These are phyloP conservation scores for Herpetomonas samuelpessoai DNA, from an alignment of 208 protist species.

Conservation along the genomic window DNA sequence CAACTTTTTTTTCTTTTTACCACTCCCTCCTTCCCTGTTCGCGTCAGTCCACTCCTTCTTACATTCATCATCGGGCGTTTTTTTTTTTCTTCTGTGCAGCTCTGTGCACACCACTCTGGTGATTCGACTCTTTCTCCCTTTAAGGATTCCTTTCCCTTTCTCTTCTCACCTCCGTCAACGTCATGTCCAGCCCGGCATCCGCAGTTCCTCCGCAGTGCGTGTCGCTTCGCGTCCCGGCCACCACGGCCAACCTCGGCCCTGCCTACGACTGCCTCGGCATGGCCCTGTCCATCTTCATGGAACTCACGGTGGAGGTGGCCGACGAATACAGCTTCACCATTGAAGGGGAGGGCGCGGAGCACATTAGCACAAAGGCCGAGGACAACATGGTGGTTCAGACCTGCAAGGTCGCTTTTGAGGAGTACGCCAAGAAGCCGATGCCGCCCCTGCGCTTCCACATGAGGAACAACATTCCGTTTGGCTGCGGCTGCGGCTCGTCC, in stretches of 20 bases:
- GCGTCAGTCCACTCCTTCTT: not conserved
- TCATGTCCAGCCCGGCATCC: not conserved
- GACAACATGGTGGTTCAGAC: conserved; percentile 88
- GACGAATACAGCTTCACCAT: conserved; percentile 73
- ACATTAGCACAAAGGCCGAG: conserved; percentile 48
- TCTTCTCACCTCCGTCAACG: not conserved
- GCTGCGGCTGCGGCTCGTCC: conserved; percentile 88
- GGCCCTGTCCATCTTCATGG: conserved; percentile 90
- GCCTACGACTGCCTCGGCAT: conserved; percentile 92
- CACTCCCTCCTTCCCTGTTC: not conserved
- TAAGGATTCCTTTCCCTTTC: conserved; percentile 4
- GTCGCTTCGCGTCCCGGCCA: conserved; percentile 86
- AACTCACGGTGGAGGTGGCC: conserved; percentile 79
- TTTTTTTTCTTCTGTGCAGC: not conserved
- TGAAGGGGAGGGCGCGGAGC: conserved; percentile 74
- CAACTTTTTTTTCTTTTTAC: conserved; percentile 4
- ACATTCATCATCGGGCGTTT: too few species aligned
- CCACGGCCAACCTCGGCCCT: conserved; percentile 92
- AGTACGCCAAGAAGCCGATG: conserved; percentile 73
- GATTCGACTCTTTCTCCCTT: too few species aligned
- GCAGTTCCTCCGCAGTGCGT: conserved; percentile 43
- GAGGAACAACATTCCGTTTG: conserved; percentile 89
- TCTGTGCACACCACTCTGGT: too few species aligned
- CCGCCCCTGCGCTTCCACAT: conserved; percentile 82
- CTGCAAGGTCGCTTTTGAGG: conserved; percentile 66